These are phyloP conservation scores for Yamadazyma triangularis DNA, from an alignment of 1,139 yeast genomes.

Conservation along the genomic window DNA sequence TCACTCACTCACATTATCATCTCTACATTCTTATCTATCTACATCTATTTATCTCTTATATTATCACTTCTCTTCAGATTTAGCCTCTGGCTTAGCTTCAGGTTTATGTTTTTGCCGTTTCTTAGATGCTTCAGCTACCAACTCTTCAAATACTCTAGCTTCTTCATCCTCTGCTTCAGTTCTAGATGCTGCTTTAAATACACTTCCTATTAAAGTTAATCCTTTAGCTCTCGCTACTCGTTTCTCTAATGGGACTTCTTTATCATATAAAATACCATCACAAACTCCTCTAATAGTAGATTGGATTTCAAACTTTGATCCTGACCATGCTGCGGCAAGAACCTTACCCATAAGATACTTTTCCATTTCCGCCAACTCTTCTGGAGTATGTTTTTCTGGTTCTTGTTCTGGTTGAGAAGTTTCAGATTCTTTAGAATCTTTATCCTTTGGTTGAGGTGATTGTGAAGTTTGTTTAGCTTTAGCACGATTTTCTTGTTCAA, in stretches of 20 bases:
- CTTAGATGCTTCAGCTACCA: constrained; percentile 87
- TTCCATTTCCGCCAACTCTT: constrained; percentile 82
- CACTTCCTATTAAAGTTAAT: constrained; percentile 65
- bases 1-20: too few relatives aligned
- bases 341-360: constrained; percentile 85
- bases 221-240: constrained; percentile 79
- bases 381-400: constrained; percentile 63
- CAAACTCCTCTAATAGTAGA: constrained; percentile 86
- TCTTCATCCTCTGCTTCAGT: constrained; percentile 88
- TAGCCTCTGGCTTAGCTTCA: too few relatives aligned
- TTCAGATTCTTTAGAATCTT: constrained; percentile 8
- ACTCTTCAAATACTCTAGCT: constrained; percentile 83
- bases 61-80: too few relatives aligned
- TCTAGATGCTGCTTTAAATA: constrained; percentile 63
- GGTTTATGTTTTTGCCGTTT: constrained; percentile 58
- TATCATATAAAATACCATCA: constrained; percentile 68
- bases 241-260: constrained; percentile 47
- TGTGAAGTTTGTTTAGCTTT: constrained; percentile 6
- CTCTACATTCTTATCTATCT: too few relatives aligned
- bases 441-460: constrained; percentile 6
- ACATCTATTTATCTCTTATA: too few relatives aligned
- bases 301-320: constrained; percentile 84
- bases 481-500: constrained; percentile 5
- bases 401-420: too few relatives aligned
- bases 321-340: constrained; percentile 94